A percentile compares a stretch with the other conserved stretches of the same genome.
Conservation (phyloP, 148 eudicot genomes). For the Chenopodium suecicum region DNA sequence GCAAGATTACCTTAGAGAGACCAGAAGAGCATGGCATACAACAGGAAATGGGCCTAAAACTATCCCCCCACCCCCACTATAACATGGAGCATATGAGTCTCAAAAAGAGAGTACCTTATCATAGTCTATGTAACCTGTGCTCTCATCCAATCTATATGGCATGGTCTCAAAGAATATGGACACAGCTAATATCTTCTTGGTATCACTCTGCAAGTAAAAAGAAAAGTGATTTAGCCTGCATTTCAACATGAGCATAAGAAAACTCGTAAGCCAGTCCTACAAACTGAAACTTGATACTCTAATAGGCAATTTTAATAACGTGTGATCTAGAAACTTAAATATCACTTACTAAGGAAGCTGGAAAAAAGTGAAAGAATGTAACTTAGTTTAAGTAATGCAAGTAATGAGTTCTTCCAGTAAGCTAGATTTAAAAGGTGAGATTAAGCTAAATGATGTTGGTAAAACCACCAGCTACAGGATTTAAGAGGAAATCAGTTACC, state of each 20-base stretch:
- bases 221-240: background rate
- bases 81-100: constrained; percentile 1
- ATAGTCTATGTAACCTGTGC: constrained; percentile 91
- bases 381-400: too few relatives aligned
- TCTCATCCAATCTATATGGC: constrained; percentile 96
- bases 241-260: background rate
- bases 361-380: background rate
- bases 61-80: too few relatives aligned
- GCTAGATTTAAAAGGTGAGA: too few relatives aligned
- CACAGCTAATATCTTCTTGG: constrained; percentile 96
- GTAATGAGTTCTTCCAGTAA: background rate
- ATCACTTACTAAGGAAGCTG: background rate
- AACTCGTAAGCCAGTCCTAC: background rate
- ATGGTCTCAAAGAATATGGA: constrained; percentile 98
- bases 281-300: background rate
- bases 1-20: too few relatives aligned
- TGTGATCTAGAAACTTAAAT: background rate
- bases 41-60: background rate
- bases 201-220: constrained; percentile 70
- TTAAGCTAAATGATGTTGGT: too few relatives aligned
- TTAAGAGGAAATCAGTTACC: too few relatives aligned
- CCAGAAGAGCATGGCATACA: background rate
- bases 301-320: background rate
- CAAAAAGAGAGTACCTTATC: constrained; percentile 61
- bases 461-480: too few relatives aligned